phyloP scores from a whole-genome alignment of 805 yeast species.

The Starmerella sirachaensis region DNA sequence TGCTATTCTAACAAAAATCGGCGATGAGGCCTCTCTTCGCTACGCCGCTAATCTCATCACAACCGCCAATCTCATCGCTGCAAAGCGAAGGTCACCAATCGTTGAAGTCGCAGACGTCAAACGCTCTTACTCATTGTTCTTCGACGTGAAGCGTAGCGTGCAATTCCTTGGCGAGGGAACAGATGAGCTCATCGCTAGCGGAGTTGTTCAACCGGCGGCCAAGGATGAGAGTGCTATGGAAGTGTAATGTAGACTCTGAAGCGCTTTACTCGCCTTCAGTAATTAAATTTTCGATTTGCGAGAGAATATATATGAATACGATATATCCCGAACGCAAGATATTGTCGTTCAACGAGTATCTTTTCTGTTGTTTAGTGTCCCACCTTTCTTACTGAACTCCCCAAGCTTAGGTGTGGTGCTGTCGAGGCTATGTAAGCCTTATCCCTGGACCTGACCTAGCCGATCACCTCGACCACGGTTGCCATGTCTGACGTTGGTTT shows the following conservation, averaged over 20 bases:
- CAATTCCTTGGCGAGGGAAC: slow-evolving; percentile 42
- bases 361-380: no score
- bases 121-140: slow-evolving; percentile 72
- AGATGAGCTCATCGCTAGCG: slow-evolving; percentile 5
- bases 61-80: slow-evolving; percentile 76
- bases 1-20: slow-evolving; percentile 77
- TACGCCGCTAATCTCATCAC: slow-evolving; percentile 86
- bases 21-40: slow-evolving; percentile 79
- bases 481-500: slow-evolving; percentile 18
- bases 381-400: no score
- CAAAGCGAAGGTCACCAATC: slow-evolving; percentile 57
- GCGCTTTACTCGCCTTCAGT: no score
- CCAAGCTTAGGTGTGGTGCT: no score
- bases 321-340: no score
- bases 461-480: not conserved
- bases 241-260: no score
- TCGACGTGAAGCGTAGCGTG: slow-evolving; percentile 83
- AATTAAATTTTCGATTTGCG: no score
- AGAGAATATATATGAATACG: no score
- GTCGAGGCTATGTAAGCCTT: no score
- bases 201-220: slow-evolving; percentile 1
- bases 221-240: slow-evolving; percentile 12
- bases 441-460: no score
- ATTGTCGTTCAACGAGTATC: no score
- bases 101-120: slow-evolving; percentile 77